Base-by-base conservation (phyloP, 805 yeast species). In the Saturnispora serradocipensis region DNA sequence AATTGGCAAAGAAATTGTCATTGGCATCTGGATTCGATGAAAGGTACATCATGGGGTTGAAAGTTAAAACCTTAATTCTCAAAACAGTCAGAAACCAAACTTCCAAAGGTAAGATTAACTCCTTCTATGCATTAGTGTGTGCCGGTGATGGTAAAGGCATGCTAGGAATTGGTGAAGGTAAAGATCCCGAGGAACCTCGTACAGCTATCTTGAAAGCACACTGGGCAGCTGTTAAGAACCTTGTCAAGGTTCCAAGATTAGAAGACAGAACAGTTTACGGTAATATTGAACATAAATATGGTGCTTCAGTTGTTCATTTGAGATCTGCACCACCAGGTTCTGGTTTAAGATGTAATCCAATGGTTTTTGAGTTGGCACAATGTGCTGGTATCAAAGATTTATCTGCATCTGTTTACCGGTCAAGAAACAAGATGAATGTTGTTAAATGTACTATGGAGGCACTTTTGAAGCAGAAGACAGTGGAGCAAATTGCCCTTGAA, bases 81-180 rank as follows among this genome's bases (percentile, higher is more conserved):
- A 89, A 88, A 69, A 74, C 86, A 48, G 98, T 91, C 25, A 82
- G 89, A 51, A 88, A 88, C 65, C 95, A 88, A 75, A 91, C 97
- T 2, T 82, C 88, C 39, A 87, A 88, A 73, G 97, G 97, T 66
- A 89, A 88, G 66, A 87, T 87, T 57, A 81, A 84, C 48, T 79
- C 88, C 39, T 84, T 81, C 66, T 91, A 86, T 68, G 85, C 89
- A 0, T 68, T 93, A 56, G 91, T 89, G 13, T 86, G 89, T 36
- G 97, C 86, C 15, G 99, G 99, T 46, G 96, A 93, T 68, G 78
- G 82, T 51, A 86, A 87, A 57, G 99, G 99, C 57, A 86, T 88
- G 84, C 75, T 93, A 54, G 98, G 98, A 36, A 73, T 90, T 46
- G 99, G 98, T 47, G 95, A 89, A 67, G 99, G 98, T 56, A 88